Percentiles rank a stretch among this genome's conserved stretches.
These are phyloP conservation scores for Trichophyton mentagrophytes DNA, from an alignment of 2,329 filamentous ascomycete genomes.

Conservation along the genomic window DNA sequence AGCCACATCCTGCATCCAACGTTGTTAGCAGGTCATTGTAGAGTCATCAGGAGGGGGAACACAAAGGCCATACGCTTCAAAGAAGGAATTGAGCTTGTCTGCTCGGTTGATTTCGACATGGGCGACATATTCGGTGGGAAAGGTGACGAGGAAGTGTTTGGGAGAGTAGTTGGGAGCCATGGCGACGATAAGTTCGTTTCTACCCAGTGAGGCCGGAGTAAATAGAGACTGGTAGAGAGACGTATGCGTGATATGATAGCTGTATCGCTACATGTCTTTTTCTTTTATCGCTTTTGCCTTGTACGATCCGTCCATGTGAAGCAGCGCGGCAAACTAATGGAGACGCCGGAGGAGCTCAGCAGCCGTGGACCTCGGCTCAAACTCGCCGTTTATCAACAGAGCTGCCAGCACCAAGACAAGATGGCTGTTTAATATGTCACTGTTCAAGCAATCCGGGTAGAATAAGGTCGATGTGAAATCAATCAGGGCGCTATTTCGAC, in stretches of 20 bases:
- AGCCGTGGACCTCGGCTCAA: background rate
- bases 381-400: background rate
- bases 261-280: background rate
- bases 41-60: constrained; percentile 13
- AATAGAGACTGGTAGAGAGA: background rate
- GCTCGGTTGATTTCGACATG: constrained; percentile 87
- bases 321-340: background rate
- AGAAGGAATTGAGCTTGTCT: constrained; percentile 77
- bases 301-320: background rate
- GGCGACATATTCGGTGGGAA: constrained; percentile 60
- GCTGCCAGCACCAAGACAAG: too few species aligned
- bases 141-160: constrained; percentile 60
- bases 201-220: background rate
- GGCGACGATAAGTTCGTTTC: background rate
- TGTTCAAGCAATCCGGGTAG: too few species aligned
- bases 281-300: too few species aligned
- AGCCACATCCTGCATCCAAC: constrained; percentile 59
- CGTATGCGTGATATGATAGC: background rate
- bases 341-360: background rate
- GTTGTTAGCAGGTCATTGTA: background rate
- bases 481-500: too few species aligned
- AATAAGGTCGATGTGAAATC: too few species aligned
- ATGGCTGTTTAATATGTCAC: too few species aligned
- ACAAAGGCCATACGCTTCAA: constrained; percentile 41
- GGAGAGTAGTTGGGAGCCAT: constrained; percentile 9